Evolutionary conservation across 805 yeast genomes (phyloP), one percentile per base, ranked within the genome.

Genomic region (Lipomyces spencermartinsiae): DNA sequence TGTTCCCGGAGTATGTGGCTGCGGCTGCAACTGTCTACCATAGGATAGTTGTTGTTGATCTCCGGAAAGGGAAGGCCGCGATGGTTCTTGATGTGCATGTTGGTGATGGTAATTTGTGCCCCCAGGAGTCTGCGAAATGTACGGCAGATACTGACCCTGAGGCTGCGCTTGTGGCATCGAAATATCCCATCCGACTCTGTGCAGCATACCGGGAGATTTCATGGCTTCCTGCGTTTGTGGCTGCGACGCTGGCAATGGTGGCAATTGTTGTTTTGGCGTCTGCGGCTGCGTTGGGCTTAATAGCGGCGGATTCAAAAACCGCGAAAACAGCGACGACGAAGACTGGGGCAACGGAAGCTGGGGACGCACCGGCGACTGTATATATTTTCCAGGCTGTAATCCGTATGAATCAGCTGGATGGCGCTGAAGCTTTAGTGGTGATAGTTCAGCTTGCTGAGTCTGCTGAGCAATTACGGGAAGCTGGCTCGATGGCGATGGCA

Each of bases 311-410:
- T 59, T 31, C 53, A 25, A 31, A n/a, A 39, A 39, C 25, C 55
- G 55, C 35, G 55, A 59, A 29, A 43, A 25, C 55, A 59, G 25
- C 14, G 54, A 59, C 16, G 33, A 39, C 25, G 61, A 59, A 4
- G 61, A 25, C 9, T 59, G 29, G 19, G 55, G 29, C 37, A 46
- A 43, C 16, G 61, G 55, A 19, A 59, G 22, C 29, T 14, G 54
- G 4, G 61, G 59, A 19, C 59, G 59, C 33, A 10, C 25, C 25
- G 59, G 59, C 25, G 59, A 49, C 34, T 25, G 34, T 9, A 31
- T 7, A 53, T 25, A 22, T 31, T 25, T 8, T 25, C 56, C 56
- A 25, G n/a, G 8, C 2, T 25, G 16, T 2, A 12, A 8, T 16
- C 19, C 59, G n/a, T 56, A 16, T 14, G 19, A 9, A 29, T 56